A percentile compares a stretch with the other conserved stretches of the same genome.
phyloP scores from a whole-genome alignment of 2,329 filamentous ascomycete genomes.

The Ceratocystis smalleyi region DNA sequence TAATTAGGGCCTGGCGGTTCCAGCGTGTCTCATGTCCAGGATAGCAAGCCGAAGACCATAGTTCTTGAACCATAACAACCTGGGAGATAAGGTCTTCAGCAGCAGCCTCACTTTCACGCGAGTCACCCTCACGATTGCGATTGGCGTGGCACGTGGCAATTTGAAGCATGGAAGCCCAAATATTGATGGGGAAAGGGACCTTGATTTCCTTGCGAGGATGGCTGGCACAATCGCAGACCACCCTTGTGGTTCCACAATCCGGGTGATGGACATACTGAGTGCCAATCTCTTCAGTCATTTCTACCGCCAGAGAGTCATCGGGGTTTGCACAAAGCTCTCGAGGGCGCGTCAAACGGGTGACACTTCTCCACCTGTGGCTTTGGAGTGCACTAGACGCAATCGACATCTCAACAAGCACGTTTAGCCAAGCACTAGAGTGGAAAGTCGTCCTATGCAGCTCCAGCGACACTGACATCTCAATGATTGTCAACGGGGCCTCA shows the following conservation, averaged over 20 bases:
- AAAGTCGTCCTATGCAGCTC: slow-evolving; percentile 43
- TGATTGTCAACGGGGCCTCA: slow-evolving; percentile 39
- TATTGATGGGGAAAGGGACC: slow-evolving; percentile 42
- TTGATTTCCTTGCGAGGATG: slow-evolving; percentile 34
- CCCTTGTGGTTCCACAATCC: slow-evolving; percentile 34
- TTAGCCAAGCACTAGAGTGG: slow-evolving; percentile 43
- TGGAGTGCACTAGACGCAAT: slow-evolving; percentile 39
- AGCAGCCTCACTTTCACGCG: slow-evolving; percentile 21
- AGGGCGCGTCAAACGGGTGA: slow-evolving; percentile 43
- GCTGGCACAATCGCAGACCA: slow-evolving; percentile 36
- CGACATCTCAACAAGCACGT: slow-evolving; percentile 43
- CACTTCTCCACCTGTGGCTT: slow-evolving; percentile 44
- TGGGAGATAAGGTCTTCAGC: slow-evolving; percentile 15
- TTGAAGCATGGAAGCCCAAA: slow-evolving; percentile 44
- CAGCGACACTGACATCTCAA: slow-evolving; percentile 48
- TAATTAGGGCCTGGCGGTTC: slow-evolving; percentile 43
- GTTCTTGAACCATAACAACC: slow-evolving; percentile 52
- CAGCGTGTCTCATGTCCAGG: slow-evolving; percentile 27
- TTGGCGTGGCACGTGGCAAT: slow-evolving; percentile 38
- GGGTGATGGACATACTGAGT: slow-evolving; percentile 34
- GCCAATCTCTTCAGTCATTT: slow-evolving; percentile 36
- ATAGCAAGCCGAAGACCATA: slow-evolving; percentile 40
- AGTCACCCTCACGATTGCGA: slow-evolving; percentile 24
- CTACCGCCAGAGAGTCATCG: slow-evolving; percentile 29
- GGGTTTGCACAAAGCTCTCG: slow-evolving; percentile 34